Percentiles rank a stretch among this genome's conserved stretches.
Conservation (phyloP, 805 yeast species). For the Candida rishiriensis region DNA sequence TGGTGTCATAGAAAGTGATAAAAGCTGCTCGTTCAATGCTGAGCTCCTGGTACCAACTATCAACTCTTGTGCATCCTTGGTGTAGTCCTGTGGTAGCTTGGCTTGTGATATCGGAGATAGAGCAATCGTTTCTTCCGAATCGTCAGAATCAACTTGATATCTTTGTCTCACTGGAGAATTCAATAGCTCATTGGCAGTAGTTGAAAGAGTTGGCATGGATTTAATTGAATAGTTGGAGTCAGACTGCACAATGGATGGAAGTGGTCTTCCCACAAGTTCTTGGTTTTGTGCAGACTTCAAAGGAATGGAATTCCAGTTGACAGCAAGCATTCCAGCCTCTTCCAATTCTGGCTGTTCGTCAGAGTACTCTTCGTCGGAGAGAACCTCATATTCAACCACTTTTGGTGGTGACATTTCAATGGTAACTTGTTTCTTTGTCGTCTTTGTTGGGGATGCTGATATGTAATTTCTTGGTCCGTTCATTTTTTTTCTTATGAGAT, state of each 20-base stretch:
- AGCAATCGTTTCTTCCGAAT: constrained; percentile 28
- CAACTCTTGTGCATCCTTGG: constrained; percentile 25
- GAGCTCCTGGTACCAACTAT: constrained; percentile 19
- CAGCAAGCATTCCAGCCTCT: constrained; percentile 14
- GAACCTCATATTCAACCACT: constrained; percentile 30
- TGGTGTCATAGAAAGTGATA: constrained; percentile 33
- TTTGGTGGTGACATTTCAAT: constrained; percentile 37
- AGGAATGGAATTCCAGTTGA: constrained; percentile 27
- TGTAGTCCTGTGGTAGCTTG: constrained; percentile 6
- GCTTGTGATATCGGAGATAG: constrained; percentile 18
- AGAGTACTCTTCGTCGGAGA: constrained; percentile 16
- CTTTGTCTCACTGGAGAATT: constrained; percentile 19
- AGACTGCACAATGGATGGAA: constrained; percentile 35
- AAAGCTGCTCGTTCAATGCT: constrained; percentile 41
- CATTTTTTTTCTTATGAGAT: constrained; percentile 18
- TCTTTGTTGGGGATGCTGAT: constrained; percentile 18
- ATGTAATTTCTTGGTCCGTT: constrained; percentile 25
- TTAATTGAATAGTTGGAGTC: constrained; percentile 27
- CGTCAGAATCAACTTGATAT: constrained; percentile 19
- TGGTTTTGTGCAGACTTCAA: constrained; percentile 4
- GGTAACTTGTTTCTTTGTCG: constrained; percentile 33
- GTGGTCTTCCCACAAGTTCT: constrained; percentile 24
- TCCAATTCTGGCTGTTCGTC: constrained; percentile 8
- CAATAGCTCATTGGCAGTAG: constrained; percentile 7
- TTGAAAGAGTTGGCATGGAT: constrained; percentile 31